phyloP scores from a whole-genome alignment of 257 asterid species.

The Cinchona pubescens region DNA sequence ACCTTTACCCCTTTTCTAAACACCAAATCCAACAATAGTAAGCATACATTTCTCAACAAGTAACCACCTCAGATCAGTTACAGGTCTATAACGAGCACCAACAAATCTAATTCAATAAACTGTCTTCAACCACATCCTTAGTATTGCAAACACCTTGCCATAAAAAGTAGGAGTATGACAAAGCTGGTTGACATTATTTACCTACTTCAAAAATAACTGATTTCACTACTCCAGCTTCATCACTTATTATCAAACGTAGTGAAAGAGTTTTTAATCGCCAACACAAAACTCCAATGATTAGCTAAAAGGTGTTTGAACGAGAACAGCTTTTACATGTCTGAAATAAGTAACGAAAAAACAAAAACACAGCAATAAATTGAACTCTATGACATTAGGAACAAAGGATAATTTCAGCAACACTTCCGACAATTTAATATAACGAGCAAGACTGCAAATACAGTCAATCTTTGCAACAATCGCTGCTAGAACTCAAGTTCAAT shows the following conservation, averaged over 20 bases:
- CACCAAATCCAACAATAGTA: constrained; percentile 39
- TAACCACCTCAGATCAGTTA: constrained; percentile 24
- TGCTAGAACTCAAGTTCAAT: neutral
- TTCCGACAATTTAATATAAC: neutral
- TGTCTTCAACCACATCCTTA: constrained; percentile 21
- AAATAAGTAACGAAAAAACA: neutral
- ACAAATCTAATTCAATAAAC: constrained; percentile 12
- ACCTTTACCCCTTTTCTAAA: constrained; percentile 31
- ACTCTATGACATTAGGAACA: neutral
- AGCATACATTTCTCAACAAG: constrained; percentile 21
- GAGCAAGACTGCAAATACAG: neutral
- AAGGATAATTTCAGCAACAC: neutral
- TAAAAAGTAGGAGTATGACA: neutral
- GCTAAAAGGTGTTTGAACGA: neutral
- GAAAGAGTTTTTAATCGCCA: neutral
- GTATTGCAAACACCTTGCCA: constrained; percentile 4
- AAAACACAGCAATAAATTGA: neutral
- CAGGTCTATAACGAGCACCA: constrained; percentile 20
- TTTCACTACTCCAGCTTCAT: neutral
- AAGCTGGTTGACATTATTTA: constrained; percentile 3
- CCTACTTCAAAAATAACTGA: constrained; percentile 7
- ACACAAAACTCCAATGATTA: neutral
- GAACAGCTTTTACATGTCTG: neutral
- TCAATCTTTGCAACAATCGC: neutral
- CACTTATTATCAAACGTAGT: neutral